Percentiles rank a stretch among this genome's conserved stretches.
Conservation (phyloP, 345 rosid species). For the Passiflora organensis region DNA sequence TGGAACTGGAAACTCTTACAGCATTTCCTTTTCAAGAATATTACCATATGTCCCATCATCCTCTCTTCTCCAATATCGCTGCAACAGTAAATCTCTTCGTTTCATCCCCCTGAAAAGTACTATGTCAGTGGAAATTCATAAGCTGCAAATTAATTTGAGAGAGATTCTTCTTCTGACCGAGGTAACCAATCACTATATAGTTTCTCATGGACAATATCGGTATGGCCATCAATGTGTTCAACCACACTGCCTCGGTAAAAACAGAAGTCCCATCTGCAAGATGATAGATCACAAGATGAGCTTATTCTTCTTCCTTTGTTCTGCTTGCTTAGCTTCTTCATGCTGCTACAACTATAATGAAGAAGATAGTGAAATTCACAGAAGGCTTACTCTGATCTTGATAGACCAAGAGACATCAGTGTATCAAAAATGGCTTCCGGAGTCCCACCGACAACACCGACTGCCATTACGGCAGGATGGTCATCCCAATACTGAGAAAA, state of each 20-base stretch:
- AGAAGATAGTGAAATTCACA: constrained; percentile 4
- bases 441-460: constrained; percentile 73
- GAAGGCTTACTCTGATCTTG: constrained; percentile 76
- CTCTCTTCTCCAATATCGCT: constrained; percentile 95
- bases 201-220: constrained; percentile 62
- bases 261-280: constrained; percentile 90
- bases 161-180: constrained; percentile 37
- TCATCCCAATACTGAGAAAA: constrained; percentile 75
- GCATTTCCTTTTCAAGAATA: constrained; percentile 4
- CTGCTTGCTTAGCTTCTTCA: not conserved
- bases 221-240: constrained; percentile 91
- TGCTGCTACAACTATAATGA: not conserved
- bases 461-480: constrained; percentile 95
- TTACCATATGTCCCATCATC: constrained; percentile 95
- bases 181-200: constrained; percentile 79
- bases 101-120: constrained; percentile 56
- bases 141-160: not conserved
- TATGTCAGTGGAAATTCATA: constrained; percentile 4
- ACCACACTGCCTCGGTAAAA: constrained; percentile 61
- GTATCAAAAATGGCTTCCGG: constrained; percentile 75
- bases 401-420: constrained; percentile 77
- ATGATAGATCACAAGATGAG: not conserved
- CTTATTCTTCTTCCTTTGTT: not conserved
- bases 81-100: constrained; percentile 68
- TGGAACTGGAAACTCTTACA: not conserved